Evolutionary conservation across 306 rosid genomes (phyloP).

Genomic region (Casuarina glauca): DNA sequence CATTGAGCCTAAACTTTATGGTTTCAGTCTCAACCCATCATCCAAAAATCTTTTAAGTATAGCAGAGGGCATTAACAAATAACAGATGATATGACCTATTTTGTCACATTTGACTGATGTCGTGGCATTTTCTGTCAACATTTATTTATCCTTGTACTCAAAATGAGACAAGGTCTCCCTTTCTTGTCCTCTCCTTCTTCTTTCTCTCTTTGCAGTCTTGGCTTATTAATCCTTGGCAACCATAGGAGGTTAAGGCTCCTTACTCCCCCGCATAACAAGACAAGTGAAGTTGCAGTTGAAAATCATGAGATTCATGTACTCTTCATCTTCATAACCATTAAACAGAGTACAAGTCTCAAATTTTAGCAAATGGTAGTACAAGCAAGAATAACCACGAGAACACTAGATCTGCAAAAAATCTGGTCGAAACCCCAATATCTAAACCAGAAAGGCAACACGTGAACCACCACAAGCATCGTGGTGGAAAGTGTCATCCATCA

Average conservation of each 20-base stretch:
- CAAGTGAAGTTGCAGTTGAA: neutral
- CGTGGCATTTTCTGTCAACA: neutral
- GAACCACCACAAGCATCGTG: neutral
- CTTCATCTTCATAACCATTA: neutral
- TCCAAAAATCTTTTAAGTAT: neutral
- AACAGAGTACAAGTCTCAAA: neutral
- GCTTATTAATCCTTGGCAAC: neutral
- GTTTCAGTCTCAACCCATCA: neutral
- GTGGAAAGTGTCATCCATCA: neutral
- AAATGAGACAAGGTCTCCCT: neutral
- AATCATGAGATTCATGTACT: neutral
- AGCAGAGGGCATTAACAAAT: neutral
- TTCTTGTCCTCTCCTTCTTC: too few relatives aligned
- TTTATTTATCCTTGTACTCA: neutral
- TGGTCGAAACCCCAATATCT: neutral
- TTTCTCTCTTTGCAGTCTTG: neutral
- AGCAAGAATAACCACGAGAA: neutral
- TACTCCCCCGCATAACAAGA: neutral
- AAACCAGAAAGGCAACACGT: neutral
- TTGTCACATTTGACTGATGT: neutral
- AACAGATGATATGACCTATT: neutral
- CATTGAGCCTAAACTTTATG: neutral
- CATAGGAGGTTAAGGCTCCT: neutral
- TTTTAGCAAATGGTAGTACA: neutral
- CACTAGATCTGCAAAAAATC: neutral